phyloP scores from a whole-genome alignment of 495 filamentous ascomycete genomes.

The Hypoxylon subgilvum region DNA sequence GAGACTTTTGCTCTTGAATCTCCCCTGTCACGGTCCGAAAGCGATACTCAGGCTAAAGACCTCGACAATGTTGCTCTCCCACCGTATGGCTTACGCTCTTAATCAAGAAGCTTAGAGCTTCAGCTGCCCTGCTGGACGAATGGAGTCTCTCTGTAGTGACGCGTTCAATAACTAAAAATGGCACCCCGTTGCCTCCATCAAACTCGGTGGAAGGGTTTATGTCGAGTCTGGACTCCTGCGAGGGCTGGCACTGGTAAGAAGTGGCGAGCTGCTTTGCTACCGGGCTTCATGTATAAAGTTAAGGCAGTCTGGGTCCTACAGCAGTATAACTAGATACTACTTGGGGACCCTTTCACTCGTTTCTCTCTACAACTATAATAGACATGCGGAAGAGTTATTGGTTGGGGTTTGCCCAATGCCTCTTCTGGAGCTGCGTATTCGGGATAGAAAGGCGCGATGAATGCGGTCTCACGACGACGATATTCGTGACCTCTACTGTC shows the following conservation, averaged over 20 bases:
- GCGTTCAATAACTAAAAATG: slow-evolving; percentile 31
- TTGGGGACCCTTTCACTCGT: slow-evolving; percentile 8
- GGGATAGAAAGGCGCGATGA: slow-evolving; percentile 17
- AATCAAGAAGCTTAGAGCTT: slow-evolving; percentile 9
- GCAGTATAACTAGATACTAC: slow-evolving; percentile 13
- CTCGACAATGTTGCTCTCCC: slow-evolving; percentile 17
- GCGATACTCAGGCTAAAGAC: slow-evolving; percentile 34
- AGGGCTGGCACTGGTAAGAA: slow-evolving; percentile 6
- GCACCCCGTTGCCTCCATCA: slow-evolving; percentile 15
- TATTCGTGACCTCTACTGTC: slow-evolving; percentile 35
- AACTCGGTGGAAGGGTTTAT: slow-evolving; percentile 21
- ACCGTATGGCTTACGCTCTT: slow-evolving; percentile 14
- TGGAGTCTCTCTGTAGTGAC: slow-evolving; percentile 19
- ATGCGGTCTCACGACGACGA: slow-evolving; percentile 31
- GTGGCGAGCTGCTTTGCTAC: slow-evolving; percentile 9
- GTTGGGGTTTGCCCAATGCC: slow-evolving; percentile 26
- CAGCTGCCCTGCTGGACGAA: slow-evolving; percentile 15
- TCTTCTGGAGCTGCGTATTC: slow-evolving; percentile 23
- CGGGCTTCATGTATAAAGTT: slow-evolving; percentile 22
- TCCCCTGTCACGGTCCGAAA: slow-evolving; percentile 32
- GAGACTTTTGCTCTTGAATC: neutral
- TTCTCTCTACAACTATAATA: slow-evolving; percentile 2
- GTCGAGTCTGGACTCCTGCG: slow-evolving; percentile 7
- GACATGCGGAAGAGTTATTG: slow-evolving; percentile 22
- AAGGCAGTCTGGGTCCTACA: slow-evolving; percentile 1